Base-by-base conservation (phyloP, 2,329 filamentous ascomycete species). In the Claviceps pazoutovae region DNA sequence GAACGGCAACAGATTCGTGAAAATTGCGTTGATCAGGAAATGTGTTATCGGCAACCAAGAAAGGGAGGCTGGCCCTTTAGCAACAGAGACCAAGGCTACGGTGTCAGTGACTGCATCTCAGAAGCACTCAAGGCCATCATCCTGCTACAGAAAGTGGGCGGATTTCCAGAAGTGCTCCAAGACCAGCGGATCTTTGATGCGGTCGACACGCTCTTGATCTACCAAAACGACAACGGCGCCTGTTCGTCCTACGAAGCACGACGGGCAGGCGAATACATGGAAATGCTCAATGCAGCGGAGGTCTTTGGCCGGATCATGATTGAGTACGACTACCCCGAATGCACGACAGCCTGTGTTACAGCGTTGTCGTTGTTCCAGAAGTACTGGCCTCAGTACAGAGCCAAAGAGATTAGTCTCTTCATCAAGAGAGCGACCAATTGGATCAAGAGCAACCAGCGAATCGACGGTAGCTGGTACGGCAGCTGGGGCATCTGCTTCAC, bases 401-500 rank as follows among this genome's bases (percentile, higher is more conserved):
- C 78, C 0, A 67, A 76, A 0, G 91, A 97, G 54, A 91, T 98
- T 57, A 73, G 78, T 8, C 64, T 63, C 0, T 88, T 93, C 60
- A 84, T 93, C 57, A 71, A 72, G 19, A 77, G 83, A 39, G 89
- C 90, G 0, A 80, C 95, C 1, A 71, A 74, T 48, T 97, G 89
- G 72, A 95, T 98, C 67, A 86, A 89, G 62, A 75, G 75, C 2
- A 79, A 82, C 3, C 93, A 97, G 68, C 74, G 79, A 2, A 66
- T 75, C 0, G 88, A 97, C 59, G 93, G 93, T n/a, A 86, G 84
- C 54, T 98, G 93, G 93, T 97, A 98, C 64, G 93, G 93, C 46
- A 89, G 82, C 63, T 98, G 93, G 93, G 93, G 88, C 50, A 94
- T 98, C 61, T 98, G 93, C 71, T 98, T 95, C 68, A 96, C 90